Base-by-base conservation (phyloP, 2,329 filamentous ascomycete genomes). In the Cryphonectria nitschkei region DNA sequence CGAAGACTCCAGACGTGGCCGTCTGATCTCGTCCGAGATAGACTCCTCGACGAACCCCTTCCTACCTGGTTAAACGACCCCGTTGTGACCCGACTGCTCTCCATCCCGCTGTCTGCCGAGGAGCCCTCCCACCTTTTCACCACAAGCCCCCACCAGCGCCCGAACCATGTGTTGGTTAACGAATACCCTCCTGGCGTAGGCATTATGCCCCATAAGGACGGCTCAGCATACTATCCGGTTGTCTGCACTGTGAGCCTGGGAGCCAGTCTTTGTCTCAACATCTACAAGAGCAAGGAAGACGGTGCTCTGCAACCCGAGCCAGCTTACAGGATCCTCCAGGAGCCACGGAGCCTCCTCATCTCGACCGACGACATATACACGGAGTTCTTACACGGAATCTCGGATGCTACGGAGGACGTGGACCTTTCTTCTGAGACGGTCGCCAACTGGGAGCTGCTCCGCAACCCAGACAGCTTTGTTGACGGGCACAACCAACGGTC, bases 181-280 rank as follows among this genome's bases (percentile, higher is more conserved):
- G 95, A 98, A 80, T 99, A 98, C 80, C 86, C 86, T 1, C 89
- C 93, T 0, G 93, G 93, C 1, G 89, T 97, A 73, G 95, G 95
- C n/a, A 98, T 98, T 75, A 97, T 98, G 93, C 91, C 95, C 63
- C 95, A 98, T 80, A 96, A 98, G 84, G 95, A 99, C 79, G 96
- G 95, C 1, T 83, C 88, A 11, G 93, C 95, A 13, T 99, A 99
- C 79, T 88, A 92, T 78, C 92, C 92, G 1, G 89, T 97, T 19
- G 95, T 98, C 16, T 96, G 94, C 74, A 98, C 96, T 1, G 91
- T 98, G 73, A 97, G 93, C 81, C 83, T 99, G 9, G 93, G 93
- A 0, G 89, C 89, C 13, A 89, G 89, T 64, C 84, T 97, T 11
- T 93, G 95, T 70, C 84, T 98, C 67, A 91, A 97, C 75, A 83